Base-by-base conservation (phyloP, 176 grass and related monocot genomes). In the barley (Hordeum vulgare) region DNA sequence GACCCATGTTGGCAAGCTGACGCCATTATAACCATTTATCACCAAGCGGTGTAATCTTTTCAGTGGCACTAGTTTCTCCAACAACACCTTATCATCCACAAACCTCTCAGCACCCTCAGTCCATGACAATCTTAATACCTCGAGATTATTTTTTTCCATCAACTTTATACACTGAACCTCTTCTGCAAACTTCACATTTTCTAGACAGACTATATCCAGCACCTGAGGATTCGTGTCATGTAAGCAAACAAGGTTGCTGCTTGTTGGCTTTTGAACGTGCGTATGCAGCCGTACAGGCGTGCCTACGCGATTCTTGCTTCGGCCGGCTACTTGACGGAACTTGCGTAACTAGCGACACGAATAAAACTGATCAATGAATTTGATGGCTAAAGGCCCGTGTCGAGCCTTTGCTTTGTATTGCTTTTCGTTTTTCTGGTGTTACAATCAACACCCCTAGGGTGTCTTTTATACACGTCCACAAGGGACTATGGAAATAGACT, bases 31-130 rank as follows among this genome's bases (percentile, higher is more conserved):
- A 24, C 74, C 23, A 2, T 0, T 2, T 23, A 77, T 7, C 15
- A 0, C 0, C 57, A 77, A 77, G 1, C 0, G 0, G 4, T 0
- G 0, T 8, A 76, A 14, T 6, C 17, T 28, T 1, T 6, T 41
- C 6, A 72, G 72, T 57, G 72, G 72, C 24, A 28, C 1, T 41
- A 84, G 72, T 24, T 84, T 47, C 27, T 4, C 1, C 23, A 76
- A 59, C 57, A 59, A 40, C 45, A 76, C 4, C 9, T 83, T 14
- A 29, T 82, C 81, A 44, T 75, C 81, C 40, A 83, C 28, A 51
- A 0, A 67, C 20, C 6, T 20, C 34, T 15, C 4, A 14, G 4
- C 26, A 6, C 42, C 44, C 29, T 33, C 14, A 34, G 11, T 83
- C 81, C 81, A 83, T 0, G 3, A 1, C 27, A 83, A 12, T 3